These are phyloP conservation scores for Ustulina deusta DNA, from an alignment of 2,329 filamentous ascomycete species.

Conservation along the genomic window DNA sequence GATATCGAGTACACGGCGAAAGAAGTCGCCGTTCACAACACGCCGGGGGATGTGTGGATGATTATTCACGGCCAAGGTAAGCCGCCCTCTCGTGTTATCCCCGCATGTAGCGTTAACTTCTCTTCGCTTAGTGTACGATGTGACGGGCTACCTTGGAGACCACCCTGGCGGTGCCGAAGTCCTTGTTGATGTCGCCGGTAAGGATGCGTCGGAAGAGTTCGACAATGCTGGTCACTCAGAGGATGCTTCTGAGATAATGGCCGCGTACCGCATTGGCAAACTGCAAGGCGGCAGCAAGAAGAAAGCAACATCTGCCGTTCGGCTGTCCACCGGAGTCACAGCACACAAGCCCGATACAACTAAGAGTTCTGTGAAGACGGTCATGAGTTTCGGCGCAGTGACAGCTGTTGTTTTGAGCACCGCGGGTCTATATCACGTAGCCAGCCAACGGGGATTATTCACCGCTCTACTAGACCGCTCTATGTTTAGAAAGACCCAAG, in stretches of 20 bases:
- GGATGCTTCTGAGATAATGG: conserved; percentile 60
- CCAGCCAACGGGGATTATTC: conserved; percentile 21
- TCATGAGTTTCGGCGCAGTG: conserved; percentile 24
- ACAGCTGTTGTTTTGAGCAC: conserved; percentile 21
- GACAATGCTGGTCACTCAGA: conserved; percentile 88
- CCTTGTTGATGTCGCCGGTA: conserved; percentile 80
- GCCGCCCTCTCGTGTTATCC: background rate
- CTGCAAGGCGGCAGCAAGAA: conserved; percentile 50
- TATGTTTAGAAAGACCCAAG: conserved; percentile 32
- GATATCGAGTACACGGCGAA: conserved; percentile 51
- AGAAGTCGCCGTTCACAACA: conserved; percentile 64
- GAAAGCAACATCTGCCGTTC: conserved; percentile 42
- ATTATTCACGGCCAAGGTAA: conserved; percentile 67
- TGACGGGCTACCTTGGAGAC: conserved; percentile 68
- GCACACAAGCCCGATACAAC: conserved; percentile 8
- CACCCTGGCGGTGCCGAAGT: conserved; percentile 82
- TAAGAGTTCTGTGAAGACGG: conserved; percentile 20
- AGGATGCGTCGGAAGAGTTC: conserved; percentile 82
- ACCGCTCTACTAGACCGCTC: conserved; percentile 12
- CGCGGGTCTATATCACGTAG: conserved; percentile 30
- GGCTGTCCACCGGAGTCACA: conserved; percentile 38
- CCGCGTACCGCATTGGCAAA: conserved; percentile 53
- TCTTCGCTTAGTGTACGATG: conserved; percentile 63
- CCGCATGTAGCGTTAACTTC: conserved; percentile 9
- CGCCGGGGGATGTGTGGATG: conserved; percentile 64